Evolutionary conservation across 768 basidiomycete genomes (phyloP).

Genomic region (Dioszegia aurantiaca): DNA sequence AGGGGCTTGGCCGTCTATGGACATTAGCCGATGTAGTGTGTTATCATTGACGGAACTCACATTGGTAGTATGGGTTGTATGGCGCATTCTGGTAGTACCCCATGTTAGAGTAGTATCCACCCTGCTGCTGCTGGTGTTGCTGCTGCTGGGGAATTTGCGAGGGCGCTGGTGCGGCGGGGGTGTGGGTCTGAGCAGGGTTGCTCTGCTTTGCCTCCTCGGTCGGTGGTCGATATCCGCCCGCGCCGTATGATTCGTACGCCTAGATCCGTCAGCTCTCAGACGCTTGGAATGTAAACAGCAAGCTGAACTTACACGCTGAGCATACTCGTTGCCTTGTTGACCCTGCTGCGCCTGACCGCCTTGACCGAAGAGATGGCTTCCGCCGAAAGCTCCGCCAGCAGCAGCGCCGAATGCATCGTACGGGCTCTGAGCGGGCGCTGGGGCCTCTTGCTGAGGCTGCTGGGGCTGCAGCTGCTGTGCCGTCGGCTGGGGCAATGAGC

Average conservation of each 20-base stretch:
- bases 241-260: constrained; percentile 50
- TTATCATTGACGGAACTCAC: constrained; percentile 24
- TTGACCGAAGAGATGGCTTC: constrained; percentile 40
- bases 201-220: constrained; percentile 45
- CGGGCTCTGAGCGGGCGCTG: constrained; percentile 20
- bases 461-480: constrained; percentile 36
- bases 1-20: constrained; percentile 46
- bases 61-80: constrained; percentile 54
- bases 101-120: constrained; percentile 49
- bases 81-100: constrained; percentile 49
- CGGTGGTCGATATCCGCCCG: constrained; percentile 47
- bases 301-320: constrained; percentile 36
- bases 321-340: constrained; percentile 43
- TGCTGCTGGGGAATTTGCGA: constrained; percentile 33
- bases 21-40: not conserved
- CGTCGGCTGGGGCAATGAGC: constrained; percentile 31
- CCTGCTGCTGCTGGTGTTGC: constrained; percentile 49
- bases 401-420: constrained; percentile 34
- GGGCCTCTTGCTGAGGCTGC: constrained; percentile 24
- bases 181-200: constrained; percentile 28
- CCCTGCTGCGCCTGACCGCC: constrained; percentile 34
- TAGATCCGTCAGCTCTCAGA: constrained; percentile 14
- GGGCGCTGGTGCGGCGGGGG: constrained; percentile 28
- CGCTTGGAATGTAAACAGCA: not conserved
- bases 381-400: constrained; percentile 24